phyloP scores from a whole-genome alignment of 2,329 filamentous ascomycete species.

The Calonectria fujianensis region DNA sequence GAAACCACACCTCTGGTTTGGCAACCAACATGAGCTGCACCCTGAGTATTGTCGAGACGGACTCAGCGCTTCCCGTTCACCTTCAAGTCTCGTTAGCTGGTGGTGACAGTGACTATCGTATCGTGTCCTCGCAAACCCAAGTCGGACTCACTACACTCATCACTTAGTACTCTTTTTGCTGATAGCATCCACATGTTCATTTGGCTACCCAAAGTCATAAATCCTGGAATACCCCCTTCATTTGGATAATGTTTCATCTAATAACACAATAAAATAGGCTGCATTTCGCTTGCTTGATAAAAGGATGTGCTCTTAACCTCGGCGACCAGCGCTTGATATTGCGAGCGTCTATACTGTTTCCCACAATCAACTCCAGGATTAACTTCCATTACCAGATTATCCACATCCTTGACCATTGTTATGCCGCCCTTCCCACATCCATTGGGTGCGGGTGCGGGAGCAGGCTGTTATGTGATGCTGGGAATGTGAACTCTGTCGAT shows the following conservation, averaged over 20 bases:
- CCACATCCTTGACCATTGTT: conserved; percentile 41
- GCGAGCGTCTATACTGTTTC: conserved; percentile 14
- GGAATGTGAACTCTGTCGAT: conserved; percentile 59
- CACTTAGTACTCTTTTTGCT: not conserved
- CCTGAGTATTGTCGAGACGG: not conserved
- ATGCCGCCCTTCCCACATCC: conserved; percentile 61
- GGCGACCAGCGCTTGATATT: conserved; percentile 36
- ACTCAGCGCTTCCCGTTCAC: not conserved
- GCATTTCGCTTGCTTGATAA: conserved; percentile 17
- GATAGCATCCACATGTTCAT: not conserved
- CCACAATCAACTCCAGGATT: not conserved
- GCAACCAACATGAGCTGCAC: not conserved
- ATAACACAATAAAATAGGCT: not conserved
- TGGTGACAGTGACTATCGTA: not conserved
- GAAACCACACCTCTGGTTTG: not conserved
- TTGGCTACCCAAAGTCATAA: not conserved
- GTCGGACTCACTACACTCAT: not conserved
- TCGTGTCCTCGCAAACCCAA: too few species aligned
- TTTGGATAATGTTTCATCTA: not conserved
- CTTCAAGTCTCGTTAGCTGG: not conserved
- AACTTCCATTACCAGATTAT: not conserved
- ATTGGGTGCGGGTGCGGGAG: conserved; percentile 64
- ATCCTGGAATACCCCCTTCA: not conserved
- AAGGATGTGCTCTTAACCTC: conserved; percentile 18
- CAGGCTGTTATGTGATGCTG: conserved; percentile 19